A percentile compares a stretch with the other conserved stretches of the same genome.
These are phyloP conservation scores for Apium graveolens DNA, from an alignment of 129 eudicot genomes.

Conservation along the genomic window DNA sequence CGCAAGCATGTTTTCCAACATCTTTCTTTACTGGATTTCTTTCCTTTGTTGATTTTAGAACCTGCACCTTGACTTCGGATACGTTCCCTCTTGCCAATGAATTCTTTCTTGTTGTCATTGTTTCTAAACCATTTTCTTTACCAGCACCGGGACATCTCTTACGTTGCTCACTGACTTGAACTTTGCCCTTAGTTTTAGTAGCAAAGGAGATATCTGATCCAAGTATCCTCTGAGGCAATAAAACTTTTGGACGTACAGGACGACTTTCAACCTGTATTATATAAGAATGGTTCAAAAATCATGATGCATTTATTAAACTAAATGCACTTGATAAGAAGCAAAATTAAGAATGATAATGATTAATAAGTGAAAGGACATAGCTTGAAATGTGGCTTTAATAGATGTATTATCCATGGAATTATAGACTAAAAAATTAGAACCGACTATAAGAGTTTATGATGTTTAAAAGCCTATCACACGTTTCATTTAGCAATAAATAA, in stretches of 20 bases:
- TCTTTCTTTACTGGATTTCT: conserved; percentile 21
- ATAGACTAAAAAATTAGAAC: background rate
- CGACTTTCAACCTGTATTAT: conserved; percentile 29
- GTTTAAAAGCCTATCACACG: background rate
- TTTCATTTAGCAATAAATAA: background rate
- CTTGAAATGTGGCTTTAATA: background rate
- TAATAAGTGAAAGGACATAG: background rate
- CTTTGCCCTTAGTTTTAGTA: conserved; percentile 14
- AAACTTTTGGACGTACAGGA: conserved; percentile 17
- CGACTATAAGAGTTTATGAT: background rate
- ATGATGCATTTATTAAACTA: background rate
- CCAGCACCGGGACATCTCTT: conserved; percentile 15
- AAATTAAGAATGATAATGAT: background rate
- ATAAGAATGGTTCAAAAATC: conserved; percentile 2
- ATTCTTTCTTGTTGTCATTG: conserved; percentile 12
- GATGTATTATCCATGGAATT: background rate
- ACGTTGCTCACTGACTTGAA: conserved; percentile 1
- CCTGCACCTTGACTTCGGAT: conserved; percentile 19
- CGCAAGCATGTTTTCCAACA: conserved; percentile 20
- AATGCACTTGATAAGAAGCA: background rate
- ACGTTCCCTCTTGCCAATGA: conserved; percentile 12
- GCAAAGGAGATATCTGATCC: conserved; percentile 2
- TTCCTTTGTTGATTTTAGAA: conserved; percentile 26
- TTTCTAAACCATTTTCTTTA: conserved; percentile 25
- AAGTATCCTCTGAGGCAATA: conserved; percentile 29